These are phyloP conservation scores for Ophiostoma ulmi DNA, from an alignment of 2,329 filamentous ascomycete genomes.

Conservation along the genomic window DNA sequence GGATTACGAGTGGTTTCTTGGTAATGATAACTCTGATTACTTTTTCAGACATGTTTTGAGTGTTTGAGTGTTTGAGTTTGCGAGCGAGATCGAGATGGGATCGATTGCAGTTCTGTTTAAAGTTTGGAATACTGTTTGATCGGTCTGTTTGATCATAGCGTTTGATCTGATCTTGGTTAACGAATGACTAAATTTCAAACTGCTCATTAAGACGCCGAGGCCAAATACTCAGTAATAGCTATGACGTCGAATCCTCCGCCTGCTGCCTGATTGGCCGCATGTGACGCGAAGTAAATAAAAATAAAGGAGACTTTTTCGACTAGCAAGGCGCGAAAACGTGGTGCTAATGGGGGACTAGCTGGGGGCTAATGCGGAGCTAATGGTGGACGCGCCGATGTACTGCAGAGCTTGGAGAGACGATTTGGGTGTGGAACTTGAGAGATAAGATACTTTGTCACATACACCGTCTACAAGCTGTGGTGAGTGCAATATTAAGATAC, in stretches of 20 bases:
- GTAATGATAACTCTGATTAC: too few relatives aligned
- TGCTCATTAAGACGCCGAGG: too few relatives aligned
- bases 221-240: neutral
- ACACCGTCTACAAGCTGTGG: too few relatives aligned
- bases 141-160: neutral
- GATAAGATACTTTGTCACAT: neutral
- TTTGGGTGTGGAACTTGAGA: neutral
- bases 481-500: too few relatives aligned
- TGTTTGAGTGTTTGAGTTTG: too few relatives aligned
- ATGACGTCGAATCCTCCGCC: neutral
- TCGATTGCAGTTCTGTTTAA: neutral
- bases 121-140: neutral
- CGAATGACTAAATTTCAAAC: neutral
- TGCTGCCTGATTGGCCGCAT: constrained; percentile 18
- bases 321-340: constrained; percentile 19
- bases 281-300: constrained; percentile 24
- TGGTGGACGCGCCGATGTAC: neutral
- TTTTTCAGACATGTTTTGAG: too few relatives aligned
- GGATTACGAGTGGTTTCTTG: too few relatives aligned
- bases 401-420: neutral
- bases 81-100: too few relatives aligned
- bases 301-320: constrained; percentile 8
- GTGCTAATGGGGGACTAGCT: constrained; percentile 6
- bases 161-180: neutral
- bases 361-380: neutral